Evolutionary conservation across 225 moss, liverwort and hornwort genomes (phyloP), one percentile per base, ranked within the genome.

Genomic region (Takakia lepidozioides): DNA sequence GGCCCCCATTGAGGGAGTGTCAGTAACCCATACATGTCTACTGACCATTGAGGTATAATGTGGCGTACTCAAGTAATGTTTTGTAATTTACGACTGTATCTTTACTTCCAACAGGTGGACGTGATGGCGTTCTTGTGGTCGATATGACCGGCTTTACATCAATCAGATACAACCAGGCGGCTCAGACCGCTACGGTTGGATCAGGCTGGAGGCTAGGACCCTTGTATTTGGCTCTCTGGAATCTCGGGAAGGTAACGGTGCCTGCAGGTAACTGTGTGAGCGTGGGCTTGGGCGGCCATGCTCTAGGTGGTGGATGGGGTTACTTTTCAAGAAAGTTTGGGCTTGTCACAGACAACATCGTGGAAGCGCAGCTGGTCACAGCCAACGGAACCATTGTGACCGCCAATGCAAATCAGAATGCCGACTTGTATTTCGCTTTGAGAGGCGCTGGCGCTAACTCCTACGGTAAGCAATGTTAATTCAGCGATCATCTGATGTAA

Each of bases 301-400:
- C 84, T 0, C 24, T 90, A 8, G 90, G 90, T 1, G 90, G 90
- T 5, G 90, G 90, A 8, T 90, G 80, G 80, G 89, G 85, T 5
- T 90, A 83, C 68, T 42, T 62, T 18, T 58, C 80, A 3, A 10
- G 89, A 1, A 90, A 83, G 9, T 86, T 76, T 0, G 89, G 89
- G 36, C 40, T 86, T 0, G 80, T 81, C 10, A 22, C 67, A 0
- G 85, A 90, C 60, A 86, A 55, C 67, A 65, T 90, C 0, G 19
- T 83, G 0, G 82, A 74, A 25, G 48, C 24, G 0, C 74, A 90
- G 19, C 0, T 90, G 0, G 83, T 90, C 1, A 54, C 56, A 1
- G 70, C 70, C 0, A 62, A 77, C 19, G 89, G 85, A 0, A 71
- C 77, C 1, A 0, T 90, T 0, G 68, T 85, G 4, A 81, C 65